Base-by-base conservation (phyloP, 1,284 basidiomycete species). In the Paramarasmius palmivorus region DNA sequence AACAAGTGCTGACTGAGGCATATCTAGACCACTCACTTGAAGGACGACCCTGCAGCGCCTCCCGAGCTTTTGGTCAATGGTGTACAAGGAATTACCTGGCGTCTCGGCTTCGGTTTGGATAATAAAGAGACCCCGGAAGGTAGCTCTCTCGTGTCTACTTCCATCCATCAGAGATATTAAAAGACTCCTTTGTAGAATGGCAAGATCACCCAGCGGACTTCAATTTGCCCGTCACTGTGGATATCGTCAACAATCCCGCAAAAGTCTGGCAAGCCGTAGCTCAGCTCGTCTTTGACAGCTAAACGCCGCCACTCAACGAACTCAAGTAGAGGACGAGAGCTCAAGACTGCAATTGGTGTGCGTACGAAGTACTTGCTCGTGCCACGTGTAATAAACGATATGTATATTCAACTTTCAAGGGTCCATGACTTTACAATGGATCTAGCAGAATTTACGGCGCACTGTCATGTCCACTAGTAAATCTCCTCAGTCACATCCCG, bases 11-110 rank as follows among this genome's bases (percentile, higher is more conserved):
- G 42, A 26, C 40, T 14, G 26, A 46, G 53, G 14, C 37, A 47
- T 19, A n/a, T 44, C 17, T 48, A 83, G 78, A 77, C 78, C 2
- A 71, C 74, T 12, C 69, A 74, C 47, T 66, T 84, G 48, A 84
- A 84, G 70, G 54, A 59, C 48, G 40, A 52, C 42, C 17, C 38
- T 6, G 46, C 59, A 25, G 53, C 55, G 7, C 50, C 56, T 17
- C 47, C 58, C 39, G 57, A 60, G 53, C n/a, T 61, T 57, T 59
- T 53, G 49, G 53, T 57, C 37, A 25, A 47, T 47, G 63, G 61
- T 29, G 59, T 61, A n/a, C 61, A 63, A 41, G 60, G 60, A 29
- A 59, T 61, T 26, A 59, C 60, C n/a, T 61, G 60, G 60, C 46
- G 60, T 35, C 50, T 61, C 4, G 60, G 58, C 4, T 61, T 58